These are phyloP conservation scores for Cryptococcus sp. DNA, from an alignment of 1,284 basidiomycete genomes.

Conservation along the genomic window DNA sequence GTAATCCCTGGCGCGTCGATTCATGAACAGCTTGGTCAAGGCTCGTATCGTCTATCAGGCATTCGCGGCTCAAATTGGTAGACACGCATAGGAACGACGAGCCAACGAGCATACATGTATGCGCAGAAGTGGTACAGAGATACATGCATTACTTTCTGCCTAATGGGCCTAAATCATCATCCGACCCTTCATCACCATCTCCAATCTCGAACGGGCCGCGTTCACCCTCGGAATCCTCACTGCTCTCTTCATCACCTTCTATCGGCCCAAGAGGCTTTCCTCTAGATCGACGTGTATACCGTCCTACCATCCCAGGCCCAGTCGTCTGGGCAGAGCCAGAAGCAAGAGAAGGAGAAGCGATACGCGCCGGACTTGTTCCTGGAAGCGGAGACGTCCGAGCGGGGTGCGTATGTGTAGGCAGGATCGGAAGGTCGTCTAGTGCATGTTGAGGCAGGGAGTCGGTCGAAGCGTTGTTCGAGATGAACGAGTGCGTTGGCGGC, in stretches of 20 bases:
- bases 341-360: not conserved
- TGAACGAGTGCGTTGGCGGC: conserved; percentile 41
- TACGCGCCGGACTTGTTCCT: not conserved
- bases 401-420: conserved; percentile 3
- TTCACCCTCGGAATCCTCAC: conserved; percentile 18
- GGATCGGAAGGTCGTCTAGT: conserved; percentile 19
- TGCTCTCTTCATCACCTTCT: conserved; percentile 5
- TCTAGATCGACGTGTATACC: not conserved
- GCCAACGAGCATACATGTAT: too few species aligned
- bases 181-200: conserved; percentile 5
- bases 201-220: conserved; percentile 5
- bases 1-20: too few species aligned
- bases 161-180: conserved; percentile 1
- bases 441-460: conserved; percentile 40
- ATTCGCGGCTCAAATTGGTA: too few species aligned
- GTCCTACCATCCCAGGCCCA: not conserved
- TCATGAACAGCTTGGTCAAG: too few species aligned
- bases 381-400: conserved; percentile 4
- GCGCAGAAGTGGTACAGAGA: not conserved
- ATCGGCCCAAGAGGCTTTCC: not conserved
- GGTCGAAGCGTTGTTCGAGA: conserved; percentile 40
- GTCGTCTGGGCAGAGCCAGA: not conserved
- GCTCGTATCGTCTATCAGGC: too few species aligned
- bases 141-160: not conserved
- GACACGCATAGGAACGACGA: too few species aligned